Base-by-base conservation (phyloP, 768 basidiomycete genomes). In the Hortiboletus campestris region DNA sequence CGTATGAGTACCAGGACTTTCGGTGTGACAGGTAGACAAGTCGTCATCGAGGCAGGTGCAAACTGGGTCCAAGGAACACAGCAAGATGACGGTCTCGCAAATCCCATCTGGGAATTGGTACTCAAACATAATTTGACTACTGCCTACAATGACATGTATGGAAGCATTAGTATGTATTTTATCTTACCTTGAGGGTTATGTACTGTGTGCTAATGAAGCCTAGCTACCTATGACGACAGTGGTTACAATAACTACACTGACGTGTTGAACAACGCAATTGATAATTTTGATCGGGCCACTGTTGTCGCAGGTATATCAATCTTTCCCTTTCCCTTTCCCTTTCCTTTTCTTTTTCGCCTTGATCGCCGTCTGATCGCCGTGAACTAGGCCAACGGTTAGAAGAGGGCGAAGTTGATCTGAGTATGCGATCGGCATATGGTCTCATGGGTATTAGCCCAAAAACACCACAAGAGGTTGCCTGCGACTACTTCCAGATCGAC, bases 41-140 rank as follows among this genome's bases (percentile, higher is more conserved):
- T 74, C 53, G 75, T 75, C 6, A 67, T 88, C 38, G 86, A 89
- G 63, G 64, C 74, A 7, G 84, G 83, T 40, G 76, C 85, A 8
- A 84, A 84, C 58, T 86, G 85, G 84, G 72, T 86, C 32, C 84
- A 81, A 52, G 81, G 80, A 25, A 78, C 77, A 0, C 81, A 82
- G 54, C 64, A 69, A 2, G 78, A 72, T 2, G 61, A 75, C 34
- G 84, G 82, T 3, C 73, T 76, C 22, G 73, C 75, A 7, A 88
- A 88, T 63, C 86, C 87, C 1, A 82, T 88, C 16, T 80, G 79
- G 65, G 68, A 69, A 19, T 73, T 88, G 46, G 84, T 81, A 25
- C 72, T 76, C 63, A 84, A 85, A 59, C 79, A 85, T 59, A 74
- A 76, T 31, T 56, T 86, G 19, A 70, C 71, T 51, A 80, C 79